Conservation (phyloP, 2,329 filamentous ascomycete genomes). For the Ophioceras dolichostomum region DNA sequence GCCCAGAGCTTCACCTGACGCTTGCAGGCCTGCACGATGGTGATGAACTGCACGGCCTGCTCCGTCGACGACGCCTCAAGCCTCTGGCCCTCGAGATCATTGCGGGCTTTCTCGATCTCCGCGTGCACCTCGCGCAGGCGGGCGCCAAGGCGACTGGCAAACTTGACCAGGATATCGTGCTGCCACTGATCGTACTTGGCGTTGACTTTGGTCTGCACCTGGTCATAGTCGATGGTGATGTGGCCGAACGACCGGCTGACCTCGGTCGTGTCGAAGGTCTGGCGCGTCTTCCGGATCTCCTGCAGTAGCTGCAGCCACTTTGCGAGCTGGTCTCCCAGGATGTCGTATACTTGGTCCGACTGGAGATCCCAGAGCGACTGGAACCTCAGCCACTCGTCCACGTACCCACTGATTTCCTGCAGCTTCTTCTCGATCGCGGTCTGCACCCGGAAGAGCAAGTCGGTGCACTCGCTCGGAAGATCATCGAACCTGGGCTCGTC, state of each 20-base stretch:
- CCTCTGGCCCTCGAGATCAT: constrained; percentile 82
- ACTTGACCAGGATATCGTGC: constrained; percentile 89
- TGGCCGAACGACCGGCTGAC: constrained; percentile 88
- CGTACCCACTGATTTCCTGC: constrained; percentile 66
- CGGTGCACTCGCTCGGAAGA: constrained; percentile 71
- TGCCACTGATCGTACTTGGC: constrained; percentile 99
- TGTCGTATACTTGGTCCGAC: constrained; percentile 87
- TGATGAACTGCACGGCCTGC: constrained; percentile 96
- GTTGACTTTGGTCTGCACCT: constrained; percentile 97
- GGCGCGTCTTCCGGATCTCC: constrained; percentile 88
- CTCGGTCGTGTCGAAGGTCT: constrained; percentile 95
- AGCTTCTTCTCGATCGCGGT: constrained; percentile 74
- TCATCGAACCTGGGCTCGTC: constrained; percentile 67
- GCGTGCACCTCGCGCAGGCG: constrained; percentile 88
- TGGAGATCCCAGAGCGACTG: constrained; percentile 97
- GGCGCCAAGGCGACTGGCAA: constrained; percentile 75
- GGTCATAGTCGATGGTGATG: constrained; percentile 92
- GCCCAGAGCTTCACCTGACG: constrained; percentile 89
- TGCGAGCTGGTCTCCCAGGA: constrained; percentile 79
- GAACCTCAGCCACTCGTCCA: constrained; percentile 97
- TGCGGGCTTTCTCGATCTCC: constrained; percentile 81
- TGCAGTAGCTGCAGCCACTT: constrained; percentile 94
- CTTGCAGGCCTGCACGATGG: constrained; percentile 92
- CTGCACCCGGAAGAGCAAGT: constrained; percentile 70
- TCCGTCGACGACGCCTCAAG: constrained; percentile 91